A percentile compares a stretch with the other conserved stretches of the same genome.
Conservation (phyloP, 2,329 filamentous ascomycete genomes). For the Exophiala sp. region DNA sequence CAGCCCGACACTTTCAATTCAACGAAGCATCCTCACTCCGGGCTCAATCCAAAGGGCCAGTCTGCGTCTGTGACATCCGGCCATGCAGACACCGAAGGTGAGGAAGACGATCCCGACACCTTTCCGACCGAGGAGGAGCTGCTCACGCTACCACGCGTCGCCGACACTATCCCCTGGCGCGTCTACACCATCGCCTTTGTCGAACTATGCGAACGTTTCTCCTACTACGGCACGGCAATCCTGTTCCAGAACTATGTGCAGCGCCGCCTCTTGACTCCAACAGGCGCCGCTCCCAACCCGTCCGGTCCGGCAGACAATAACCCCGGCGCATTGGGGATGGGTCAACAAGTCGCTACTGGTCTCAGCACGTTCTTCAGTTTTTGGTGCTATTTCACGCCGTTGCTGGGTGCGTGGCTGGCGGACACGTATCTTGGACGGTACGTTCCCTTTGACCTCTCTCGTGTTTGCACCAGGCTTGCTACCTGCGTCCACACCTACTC, state of each 20-base stretch:
- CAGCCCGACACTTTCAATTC: background rate
- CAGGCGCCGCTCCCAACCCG: constrained; percentile 42
- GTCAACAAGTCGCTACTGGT: constrained; percentile 54
- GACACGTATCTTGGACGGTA: constrained; percentile 37
- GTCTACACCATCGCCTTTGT: constrained; percentile 70
- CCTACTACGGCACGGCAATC: constrained; percentile 69
- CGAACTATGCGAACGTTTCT: constrained; percentile 73
- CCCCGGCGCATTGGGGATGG: constrained; percentile 54
- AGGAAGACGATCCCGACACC: constrained; percentile 15
- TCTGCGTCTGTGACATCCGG: background rate
- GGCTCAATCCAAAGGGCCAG: background rate
- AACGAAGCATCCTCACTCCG: background rate
- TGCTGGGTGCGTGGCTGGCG: constrained; percentile 36
- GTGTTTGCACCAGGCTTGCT: background rate
- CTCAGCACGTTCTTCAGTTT: constrained; percentile 57
- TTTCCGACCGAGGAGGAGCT: constrained; percentile 36
- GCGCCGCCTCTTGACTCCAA: constrained; percentile 50
- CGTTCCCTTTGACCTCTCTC: background rate
- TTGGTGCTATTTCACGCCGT: constrained; percentile 42
- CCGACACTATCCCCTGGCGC: constrained; percentile 60
- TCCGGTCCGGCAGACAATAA: constrained; percentile 44
- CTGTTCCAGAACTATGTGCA: constrained; percentile 65
- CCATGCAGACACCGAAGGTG: constrained; percentile 5
- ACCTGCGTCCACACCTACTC: background rate
- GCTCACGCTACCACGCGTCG: constrained; percentile 34